A percentile compares a stretch with the other conserved stretches of the same genome.
These are phyloP conservation scores for Trichoderma sp. DNA, from an alignment of 2,329 filamentous ascomycete species.

Conservation along the genomic window DNA sequence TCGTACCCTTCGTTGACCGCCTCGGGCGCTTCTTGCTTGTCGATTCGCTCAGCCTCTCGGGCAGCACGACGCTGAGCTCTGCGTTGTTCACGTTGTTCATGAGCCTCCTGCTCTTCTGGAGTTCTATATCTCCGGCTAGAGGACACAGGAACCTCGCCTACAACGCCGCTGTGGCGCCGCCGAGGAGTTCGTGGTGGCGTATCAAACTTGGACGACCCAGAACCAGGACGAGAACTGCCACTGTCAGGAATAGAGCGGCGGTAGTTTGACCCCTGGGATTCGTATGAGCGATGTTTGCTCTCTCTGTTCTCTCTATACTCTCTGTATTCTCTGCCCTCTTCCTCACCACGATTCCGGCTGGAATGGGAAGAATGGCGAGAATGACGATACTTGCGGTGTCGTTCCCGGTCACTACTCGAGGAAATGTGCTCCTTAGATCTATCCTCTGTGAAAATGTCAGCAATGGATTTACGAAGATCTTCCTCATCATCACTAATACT, in stretches of 20 bases:
- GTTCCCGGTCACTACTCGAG: constrained; percentile 38
- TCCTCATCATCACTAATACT: constrained; percentile 29
- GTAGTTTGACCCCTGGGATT: constrained; percentile 26
- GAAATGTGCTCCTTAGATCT: constrained; percentile 39
- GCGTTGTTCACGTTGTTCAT: constrained; percentile 49
- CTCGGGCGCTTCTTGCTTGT: constrained; percentile 4
- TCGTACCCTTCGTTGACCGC: background rate
- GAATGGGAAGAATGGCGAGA: constrained; percentile 38
- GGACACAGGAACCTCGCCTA: constrained; percentile 39
- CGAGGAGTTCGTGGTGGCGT: constrained; percentile 40
- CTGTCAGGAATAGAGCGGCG: constrained; percentile 41
- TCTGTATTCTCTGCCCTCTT: constrained; percentile 31
- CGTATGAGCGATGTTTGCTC: constrained; percentile 29
- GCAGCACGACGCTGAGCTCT: constrained; percentile 25
- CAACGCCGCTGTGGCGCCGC: constrained; percentile 47
- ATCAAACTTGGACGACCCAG: constrained; percentile 28
- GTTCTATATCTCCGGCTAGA: constrained; percentile 40
- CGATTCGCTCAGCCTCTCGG: constrained; percentile 10
- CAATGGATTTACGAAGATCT: constrained; percentile 45
- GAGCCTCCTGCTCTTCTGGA: constrained; percentile 48
- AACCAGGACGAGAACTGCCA: constrained; percentile 24
- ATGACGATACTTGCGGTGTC: constrained; percentile 42
- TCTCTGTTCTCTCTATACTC: constrained; percentile 28
- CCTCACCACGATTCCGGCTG: constrained; percentile 33
- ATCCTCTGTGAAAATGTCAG: constrained; percentile 57